Conservation (phyloP, 1,139 yeast species). For the Debaryomyces sp. region DNA sequence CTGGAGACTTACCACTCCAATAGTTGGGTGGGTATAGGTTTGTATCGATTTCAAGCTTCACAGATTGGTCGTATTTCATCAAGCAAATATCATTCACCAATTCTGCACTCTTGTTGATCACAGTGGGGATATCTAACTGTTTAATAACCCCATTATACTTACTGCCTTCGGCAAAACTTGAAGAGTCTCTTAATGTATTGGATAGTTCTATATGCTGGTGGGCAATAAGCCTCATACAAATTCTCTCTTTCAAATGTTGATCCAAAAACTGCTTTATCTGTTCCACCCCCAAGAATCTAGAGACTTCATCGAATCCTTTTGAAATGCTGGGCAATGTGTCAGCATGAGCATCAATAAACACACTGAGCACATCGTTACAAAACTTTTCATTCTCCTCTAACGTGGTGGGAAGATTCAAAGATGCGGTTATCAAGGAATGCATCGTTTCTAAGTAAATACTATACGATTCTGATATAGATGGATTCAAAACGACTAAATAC, state of each 20-base stretch:
- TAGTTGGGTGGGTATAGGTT: constrained; percentile 35
- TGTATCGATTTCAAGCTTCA: constrained; percentile 59
- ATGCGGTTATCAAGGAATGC: constrained; percentile 56
- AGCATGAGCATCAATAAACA: constrained; percentile 72
- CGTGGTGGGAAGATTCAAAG: constrained; percentile 42
- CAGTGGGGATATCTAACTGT: constrained; percentile 60
- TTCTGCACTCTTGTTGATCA: constrained; percentile 64
- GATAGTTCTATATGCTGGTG: constrained; percentile 76
- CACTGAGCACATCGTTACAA: constrained; percentile 48
- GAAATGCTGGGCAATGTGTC: constrained; percentile 83
- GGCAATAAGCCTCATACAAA: constrained; percentile 80
- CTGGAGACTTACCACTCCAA: constrained; percentile 38
- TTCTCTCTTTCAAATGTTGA: constrained; percentile 79
- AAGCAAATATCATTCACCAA: constrained; percentile 81
- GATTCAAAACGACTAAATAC: constrained; percentile 81
- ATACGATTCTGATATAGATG: constrained; percentile 85
- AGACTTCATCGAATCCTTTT: constrained; percentile 79
- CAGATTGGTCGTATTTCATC: constrained; percentile 77
- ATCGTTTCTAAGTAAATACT: constrained; percentile 72
- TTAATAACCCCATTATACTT: constrained; percentile 72
- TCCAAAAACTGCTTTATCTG: constrained; percentile 67
- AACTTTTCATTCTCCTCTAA: constrained; percentile 57
- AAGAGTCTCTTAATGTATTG: constrained; percentile 32
- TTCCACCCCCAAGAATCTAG: constrained; percentile 50
- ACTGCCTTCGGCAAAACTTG: constrained; percentile 33